Base-by-base conservation (phyloP, 31 red algal genomes). In the Endocladia muricata region DNA sequence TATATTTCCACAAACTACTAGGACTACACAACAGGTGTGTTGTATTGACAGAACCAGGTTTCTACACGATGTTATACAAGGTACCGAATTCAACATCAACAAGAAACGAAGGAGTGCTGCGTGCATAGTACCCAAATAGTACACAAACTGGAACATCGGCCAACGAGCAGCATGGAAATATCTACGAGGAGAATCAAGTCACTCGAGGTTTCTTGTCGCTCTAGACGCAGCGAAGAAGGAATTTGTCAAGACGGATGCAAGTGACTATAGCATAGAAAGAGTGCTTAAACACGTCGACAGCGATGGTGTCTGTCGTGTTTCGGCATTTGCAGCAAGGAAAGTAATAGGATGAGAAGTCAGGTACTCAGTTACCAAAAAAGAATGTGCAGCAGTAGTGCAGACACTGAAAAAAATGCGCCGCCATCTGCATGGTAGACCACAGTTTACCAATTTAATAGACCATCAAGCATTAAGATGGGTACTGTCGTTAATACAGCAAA, bases 301-400 rank as follows among this genome's bases (percentile, higher is more conserved):
- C 34, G 37, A 13, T 30, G 65, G 34, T 6, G 7, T 17, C 9
- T 70, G 34, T 26, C 17, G 37, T n/a, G 32, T 7, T 9, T 13
- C 41, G 6, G 15, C 65, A 9, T 70, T 70, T 36, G 41, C 65
- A 35, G 25, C 11, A 9, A 35, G 30, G 8, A 13, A 19, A 9
- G 32, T 70, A 15, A 41, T 6, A 42, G 15, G n/a, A n/a, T n/a
- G n/a, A n/a, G n/a, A n/a, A 37, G 8, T 11, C 34, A 41, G 65
- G 41, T n/a, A 13, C 4, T 8, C 36, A 40, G 5, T 70, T 11
- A 37, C 65, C 41, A 25, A 70, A 42, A 6, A 25, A 7, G 65
- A 70, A 42, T 70, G 65, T 25, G 5, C 41, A 15, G 65, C 65
- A 17, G 65, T 70, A 36, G 65, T 70, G 5, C 65, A 70, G 9